phyloP scores from a whole-genome alignment of 805 yeast genomes.

The Sugiyamaella chiloensis region DNA sequence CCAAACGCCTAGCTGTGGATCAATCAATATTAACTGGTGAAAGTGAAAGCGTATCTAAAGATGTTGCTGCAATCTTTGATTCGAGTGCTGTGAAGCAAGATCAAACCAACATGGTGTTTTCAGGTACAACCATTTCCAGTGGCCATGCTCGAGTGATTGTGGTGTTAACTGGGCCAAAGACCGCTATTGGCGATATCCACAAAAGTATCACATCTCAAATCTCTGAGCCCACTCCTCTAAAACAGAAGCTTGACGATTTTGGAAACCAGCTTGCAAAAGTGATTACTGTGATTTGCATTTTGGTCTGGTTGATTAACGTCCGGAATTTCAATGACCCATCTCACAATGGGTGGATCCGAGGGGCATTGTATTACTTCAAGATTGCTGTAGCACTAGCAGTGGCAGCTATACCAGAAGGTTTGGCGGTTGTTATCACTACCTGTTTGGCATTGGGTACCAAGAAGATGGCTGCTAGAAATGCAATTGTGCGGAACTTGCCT shows the following conservation, averaged over 20 bases:
- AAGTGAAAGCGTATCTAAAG: conserved; percentile 77
- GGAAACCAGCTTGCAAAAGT: conserved; percentile 84
- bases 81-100: conserved; percentile 57
- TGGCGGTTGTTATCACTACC: conserved; percentile 95
- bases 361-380: conserved; percentile 90
- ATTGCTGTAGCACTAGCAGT: conserved; percentile 95
- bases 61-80: conserved; percentile 83
- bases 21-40: conserved; percentile 95
- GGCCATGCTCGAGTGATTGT: conserved; percentile 94
- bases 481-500: conserved; percentile 73
- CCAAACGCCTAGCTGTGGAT: conserved; percentile 69
- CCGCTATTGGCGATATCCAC: conserved; percentile 91
- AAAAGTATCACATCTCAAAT: conserved; percentile 76
- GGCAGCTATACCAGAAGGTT: conserved; percentile 98
- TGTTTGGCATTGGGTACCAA: conserved; percentile 92
- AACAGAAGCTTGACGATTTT: conserved; percentile 86
- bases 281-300: conserved; percentile 80
- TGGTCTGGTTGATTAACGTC: conserved; percentile 83
- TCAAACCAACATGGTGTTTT: conserved; percentile 75
- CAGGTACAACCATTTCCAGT: conserved; percentile 94
- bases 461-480: conserved; percentile 90
- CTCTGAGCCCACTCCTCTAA: conserved; percentile 97
- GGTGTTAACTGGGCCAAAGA: conserved; percentile 77
- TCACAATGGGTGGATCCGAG: conserved; percentile 65
- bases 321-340: conserved; percentile 41